Evolutionary conservation across 2,329 filamentous ascomycete species (phyloP).

Genomic region (Apiospora marii): DNA sequence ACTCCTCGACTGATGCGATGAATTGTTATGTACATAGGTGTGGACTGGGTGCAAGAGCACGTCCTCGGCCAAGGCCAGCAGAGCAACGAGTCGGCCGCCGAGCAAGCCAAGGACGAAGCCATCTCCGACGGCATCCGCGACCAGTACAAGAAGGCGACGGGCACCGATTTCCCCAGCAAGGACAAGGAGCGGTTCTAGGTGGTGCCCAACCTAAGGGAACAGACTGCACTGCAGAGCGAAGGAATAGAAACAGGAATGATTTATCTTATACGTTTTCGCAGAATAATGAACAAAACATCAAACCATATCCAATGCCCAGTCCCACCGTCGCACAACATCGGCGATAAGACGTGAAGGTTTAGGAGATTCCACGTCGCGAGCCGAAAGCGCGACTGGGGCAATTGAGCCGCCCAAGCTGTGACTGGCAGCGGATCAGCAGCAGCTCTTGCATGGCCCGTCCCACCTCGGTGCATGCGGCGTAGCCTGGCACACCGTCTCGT

Average conservation of each 20-base stretch:
- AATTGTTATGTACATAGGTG: slow-evolving; percentile 59
- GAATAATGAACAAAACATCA: not conserved
- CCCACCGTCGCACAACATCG: not conserved
- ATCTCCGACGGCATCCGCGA: slow-evolving; percentile 76
- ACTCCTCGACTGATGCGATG: no score
- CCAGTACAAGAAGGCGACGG: slow-evolving; percentile 74
- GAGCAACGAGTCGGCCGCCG: slow-evolving; percentile 74
- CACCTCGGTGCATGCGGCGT: not conserved
- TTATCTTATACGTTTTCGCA: not conserved
- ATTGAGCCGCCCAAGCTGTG: not conserved
- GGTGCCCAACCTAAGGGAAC: no score
- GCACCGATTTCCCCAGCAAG: slow-evolving; percentile 72
- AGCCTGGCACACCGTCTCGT: not conserved
- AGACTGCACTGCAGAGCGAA: no score
- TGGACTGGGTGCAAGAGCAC: slow-evolving; percentile 82
- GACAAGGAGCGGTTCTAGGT: slow-evolving; percentile 66
- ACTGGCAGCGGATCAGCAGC: not conserved
- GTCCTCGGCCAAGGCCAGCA: slow-evolving; percentile 75
- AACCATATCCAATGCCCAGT: not conserved
- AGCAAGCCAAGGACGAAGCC: slow-evolving; percentile 85
- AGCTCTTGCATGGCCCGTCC: not conserved
- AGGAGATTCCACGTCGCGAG: not conserved
- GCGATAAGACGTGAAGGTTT: not conserved
- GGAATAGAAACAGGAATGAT: no score
- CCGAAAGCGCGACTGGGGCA: not conserved